Conservation (phyloP, 371 early-diverging fungal genomes). For the Mortierella sp. region DNA sequence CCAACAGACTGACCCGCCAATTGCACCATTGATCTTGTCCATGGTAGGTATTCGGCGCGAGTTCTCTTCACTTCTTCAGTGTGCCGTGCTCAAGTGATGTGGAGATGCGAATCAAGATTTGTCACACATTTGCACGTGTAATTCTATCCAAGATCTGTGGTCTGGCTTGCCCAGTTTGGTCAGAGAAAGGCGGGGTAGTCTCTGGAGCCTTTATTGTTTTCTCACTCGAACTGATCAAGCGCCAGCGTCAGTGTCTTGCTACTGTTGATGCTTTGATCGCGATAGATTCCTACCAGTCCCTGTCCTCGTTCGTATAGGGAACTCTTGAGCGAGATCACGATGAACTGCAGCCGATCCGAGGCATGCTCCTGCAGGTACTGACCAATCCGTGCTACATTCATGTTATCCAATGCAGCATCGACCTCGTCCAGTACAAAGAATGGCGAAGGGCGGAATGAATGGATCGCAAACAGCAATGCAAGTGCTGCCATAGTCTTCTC, state of each 20-base stretch:
- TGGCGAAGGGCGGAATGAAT: conserved; percentile 95
- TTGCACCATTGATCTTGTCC: too few species aligned
- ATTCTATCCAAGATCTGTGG: too few species aligned
- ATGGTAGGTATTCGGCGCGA: too few species aligned
- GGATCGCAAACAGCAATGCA: conserved; percentile 97
- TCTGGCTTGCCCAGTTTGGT: too few species aligned
- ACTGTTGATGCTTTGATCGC: conserved; percentile 88
- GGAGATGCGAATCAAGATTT: too few species aligned
- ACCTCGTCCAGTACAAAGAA: conserved; percentile 99
- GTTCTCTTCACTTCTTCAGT: too few species aligned
- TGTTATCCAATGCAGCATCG: conserved; percentile 98
- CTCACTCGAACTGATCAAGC: conserved; percentile 54
- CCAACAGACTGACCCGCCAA: too few species aligned
- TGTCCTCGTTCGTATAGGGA: conserved; percentile 95
- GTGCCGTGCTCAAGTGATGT: too few species aligned
- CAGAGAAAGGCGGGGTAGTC: too few species aligned
- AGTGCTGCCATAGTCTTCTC: conserved; percentile 99
- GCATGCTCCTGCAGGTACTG: conserved; percentile 83
- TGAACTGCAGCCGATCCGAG: conserved; percentile 87
- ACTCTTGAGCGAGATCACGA: conserved; percentile 98
- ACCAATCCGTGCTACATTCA: conserved; percentile 95
- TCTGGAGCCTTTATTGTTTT: too few species aligned
- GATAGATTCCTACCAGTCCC: conserved; percentile 97
- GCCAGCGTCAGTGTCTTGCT: conserved; percentile 85
- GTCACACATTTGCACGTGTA: too few species aligned